These are phyloP conservation scores for Mycena kentingensis DNA, from an alignment of 768 basidiomycete species.

Conservation along the genomic window DNA sequence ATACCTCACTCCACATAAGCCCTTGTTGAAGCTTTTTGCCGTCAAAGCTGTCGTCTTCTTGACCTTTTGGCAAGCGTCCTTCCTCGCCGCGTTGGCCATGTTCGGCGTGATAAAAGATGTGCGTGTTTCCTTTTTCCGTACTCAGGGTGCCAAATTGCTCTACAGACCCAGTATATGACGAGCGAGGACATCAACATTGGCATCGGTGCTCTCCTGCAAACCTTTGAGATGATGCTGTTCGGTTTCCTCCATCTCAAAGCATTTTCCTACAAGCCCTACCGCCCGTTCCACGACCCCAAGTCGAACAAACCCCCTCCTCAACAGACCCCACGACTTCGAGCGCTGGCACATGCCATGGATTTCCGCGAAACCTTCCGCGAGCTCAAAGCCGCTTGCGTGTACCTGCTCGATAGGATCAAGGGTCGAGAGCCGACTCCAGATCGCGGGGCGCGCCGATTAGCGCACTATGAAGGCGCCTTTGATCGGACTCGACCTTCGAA, in stretches of 20 bases:
- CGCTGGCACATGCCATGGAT: conserved; percentile 66
- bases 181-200: conserved; percentile 74
- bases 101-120: conserved; percentile 68
- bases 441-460: conserved; percentile 42
- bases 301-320: conserved; percentile 33
- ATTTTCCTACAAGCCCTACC: conserved; percentile 70
- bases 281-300: conserved; percentile 31
- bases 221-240: conserved; percentile 78
- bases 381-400: conserved; percentile 57
- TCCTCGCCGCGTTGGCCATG: conserved; percentile 57
- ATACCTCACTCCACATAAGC: conserved; percentile 58
- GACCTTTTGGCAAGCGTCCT: conserved; percentile 75
- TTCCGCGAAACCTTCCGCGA: conserved; percentile 70
- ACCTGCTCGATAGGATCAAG: conserved; percentile 54
- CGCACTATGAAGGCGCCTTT: conserved; percentile 48
- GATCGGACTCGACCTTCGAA: conserved; percentile 37
- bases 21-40: conserved; percentile 68
- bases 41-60: conserved; percentile 78
- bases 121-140: conserved; percentile 21
- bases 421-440: conserved; percentile 57
- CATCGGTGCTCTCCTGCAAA: conserved; percentile 66
- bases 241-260: conserved; percentile 72
- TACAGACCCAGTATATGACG: conserved; percentile 67
- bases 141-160: neutral
- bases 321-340: conserved; percentile 55